Conservation (phyloP, 257 asterid genomes). For the Nicotiana paniculata region DNA sequence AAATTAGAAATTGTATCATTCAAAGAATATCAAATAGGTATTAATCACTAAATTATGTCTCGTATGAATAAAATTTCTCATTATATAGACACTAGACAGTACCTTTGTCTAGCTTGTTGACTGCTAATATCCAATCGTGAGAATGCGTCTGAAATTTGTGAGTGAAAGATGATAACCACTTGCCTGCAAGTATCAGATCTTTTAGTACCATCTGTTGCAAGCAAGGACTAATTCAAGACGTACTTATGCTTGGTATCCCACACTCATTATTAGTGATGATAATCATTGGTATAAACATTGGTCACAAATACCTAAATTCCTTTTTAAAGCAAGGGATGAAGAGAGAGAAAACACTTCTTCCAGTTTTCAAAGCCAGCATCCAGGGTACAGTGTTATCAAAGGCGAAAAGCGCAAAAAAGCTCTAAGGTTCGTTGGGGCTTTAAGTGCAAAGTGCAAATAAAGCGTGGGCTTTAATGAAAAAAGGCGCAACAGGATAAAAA, state of each 20-base stretch:
- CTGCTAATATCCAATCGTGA: conserved; percentile 60
- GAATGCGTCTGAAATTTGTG: conserved; percentile 87
- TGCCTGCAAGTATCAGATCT: conserved; percentile 58
- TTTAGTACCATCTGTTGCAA: background rate
- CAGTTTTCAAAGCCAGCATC: background rate
- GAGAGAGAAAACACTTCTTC: conserved; percentile 3
- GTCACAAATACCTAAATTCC: background rate
- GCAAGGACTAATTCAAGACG: background rate
- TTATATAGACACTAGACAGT: conserved; percentile 8
- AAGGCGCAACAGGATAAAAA: too few relatives aligned
- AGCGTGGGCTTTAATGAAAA: too few relatives aligned
- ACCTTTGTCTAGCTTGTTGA: conserved; percentile 79
- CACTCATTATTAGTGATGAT: background rate
- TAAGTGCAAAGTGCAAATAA: too few relatives aligned
- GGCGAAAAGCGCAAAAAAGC: too few relatives aligned
- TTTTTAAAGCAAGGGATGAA: background rate
- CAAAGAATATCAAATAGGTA: background rate
- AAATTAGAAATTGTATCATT: background rate
- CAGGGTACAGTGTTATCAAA: background rate
- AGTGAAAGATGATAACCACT: conserved; percentile 78
- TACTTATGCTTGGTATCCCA: background rate
- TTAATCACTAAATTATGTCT: background rate
- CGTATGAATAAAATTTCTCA: background rate
- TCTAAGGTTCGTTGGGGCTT: too few relatives aligned
- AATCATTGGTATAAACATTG: background rate